Conservation (phyloP, 331 rosid species). For the Erythrophleum ivorense region DNA sequence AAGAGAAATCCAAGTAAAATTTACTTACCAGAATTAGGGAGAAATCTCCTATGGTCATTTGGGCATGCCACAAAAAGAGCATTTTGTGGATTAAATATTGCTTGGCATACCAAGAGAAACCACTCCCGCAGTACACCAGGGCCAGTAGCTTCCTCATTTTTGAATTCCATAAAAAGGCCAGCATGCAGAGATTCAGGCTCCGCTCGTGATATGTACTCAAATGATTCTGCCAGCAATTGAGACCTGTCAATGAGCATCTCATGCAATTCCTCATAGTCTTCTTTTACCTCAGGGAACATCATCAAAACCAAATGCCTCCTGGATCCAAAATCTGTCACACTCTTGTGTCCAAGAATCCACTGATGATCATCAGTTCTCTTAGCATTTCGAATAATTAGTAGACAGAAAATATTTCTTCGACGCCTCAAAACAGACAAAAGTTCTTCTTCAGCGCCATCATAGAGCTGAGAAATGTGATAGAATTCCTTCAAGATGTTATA, state of each 20-base stretch:
- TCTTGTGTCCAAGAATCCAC: slow-evolving; percentile 71
- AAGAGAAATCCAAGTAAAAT: slow-evolving; percentile 1
- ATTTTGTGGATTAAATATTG: slow-evolving; percentile 69
- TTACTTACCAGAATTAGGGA: slow-evolving; percentile 77
- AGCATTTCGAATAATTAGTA: slow-evolving; percentile 51
- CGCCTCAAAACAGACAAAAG: slow-evolving; percentile 57
- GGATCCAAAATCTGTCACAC: slow-evolving; percentile 61
- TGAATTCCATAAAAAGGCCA: slow-evolving; percentile 77
- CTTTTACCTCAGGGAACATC: slow-evolving; percentile 65
- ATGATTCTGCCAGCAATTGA: slow-evolving; percentile 72
- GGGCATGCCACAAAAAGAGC: slow-evolving; percentile 85
- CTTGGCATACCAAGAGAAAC: slow-evolving; percentile 82
- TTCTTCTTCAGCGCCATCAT: slow-evolving; percentile 54
- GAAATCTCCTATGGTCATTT: slow-evolving; percentile 74
- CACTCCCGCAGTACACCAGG: slow-evolving; percentile 92
- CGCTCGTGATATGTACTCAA: slow-evolving; percentile 62
- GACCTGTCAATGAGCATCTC: slow-evolving; percentile 88
- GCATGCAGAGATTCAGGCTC: slow-evolving; percentile 54
- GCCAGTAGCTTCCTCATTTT: slow-evolving; percentile 88
- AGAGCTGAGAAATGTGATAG: slow-evolving; percentile 57
- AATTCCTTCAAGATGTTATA: slow-evolving; percentile 66
- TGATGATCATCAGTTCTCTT: slow-evolving; percentile 53
- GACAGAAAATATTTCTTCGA: slow-evolving; percentile 47
- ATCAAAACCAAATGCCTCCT: slow-evolving; percentile 81
- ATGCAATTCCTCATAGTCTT: slow-evolving; percentile 69